Evolutionary conservation across 768 basidiomycete genomes (phyloP), one percentile per base, ranked within the genome.

Genomic region (Xanthoconium purpureum): DNA sequence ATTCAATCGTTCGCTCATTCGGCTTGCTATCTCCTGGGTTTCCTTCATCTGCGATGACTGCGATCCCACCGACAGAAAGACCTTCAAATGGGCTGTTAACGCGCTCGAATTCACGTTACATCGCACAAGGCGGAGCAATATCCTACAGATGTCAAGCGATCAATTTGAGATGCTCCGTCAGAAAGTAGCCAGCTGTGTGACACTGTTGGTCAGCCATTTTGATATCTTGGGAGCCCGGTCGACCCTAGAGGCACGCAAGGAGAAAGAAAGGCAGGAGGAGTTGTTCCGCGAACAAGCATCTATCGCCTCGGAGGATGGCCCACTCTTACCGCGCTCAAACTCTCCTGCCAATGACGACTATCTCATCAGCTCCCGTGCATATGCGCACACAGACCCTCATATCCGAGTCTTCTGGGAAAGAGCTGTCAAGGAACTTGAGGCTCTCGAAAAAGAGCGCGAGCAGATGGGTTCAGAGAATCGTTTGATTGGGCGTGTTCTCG

Each of bases 1-100:
- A 61, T 96, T 97, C 73, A 89, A 90, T 66, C 83, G 88, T 8
- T 79, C 89, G 5, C 78, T 98, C 35, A 88, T 95, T 71, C 88
- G 85, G 57, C 82, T 98, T 50, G 93, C 95, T 11, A 98, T 98
- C 63, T 89, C 91, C 13, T 99, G 96, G 96, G 92, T 98, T 35
- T 88, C 94, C 43, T 98, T 99, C 78, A 96, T 98, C 60, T 97
- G 94, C 74, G 94, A 98, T 67, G 92, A 95, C 64, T 99, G 97
- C 74, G 91, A 97, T 63, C 94, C 95, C 9, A 89, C 91, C 35
- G 95, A 98, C 71, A 83, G 93, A 55, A 90, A 88, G 71, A 98
- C 94, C 0, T 99, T 99, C 80, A 89, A 91, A 68, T 98, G 95
- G 95, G 95, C 97, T 9, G 94, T 99, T 51, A 91, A 88, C 55